Evolutionary conservation across 1,284 basidiomycete genomes (phyloP).

Genomic region (Cryptococcus sp.): DNA sequence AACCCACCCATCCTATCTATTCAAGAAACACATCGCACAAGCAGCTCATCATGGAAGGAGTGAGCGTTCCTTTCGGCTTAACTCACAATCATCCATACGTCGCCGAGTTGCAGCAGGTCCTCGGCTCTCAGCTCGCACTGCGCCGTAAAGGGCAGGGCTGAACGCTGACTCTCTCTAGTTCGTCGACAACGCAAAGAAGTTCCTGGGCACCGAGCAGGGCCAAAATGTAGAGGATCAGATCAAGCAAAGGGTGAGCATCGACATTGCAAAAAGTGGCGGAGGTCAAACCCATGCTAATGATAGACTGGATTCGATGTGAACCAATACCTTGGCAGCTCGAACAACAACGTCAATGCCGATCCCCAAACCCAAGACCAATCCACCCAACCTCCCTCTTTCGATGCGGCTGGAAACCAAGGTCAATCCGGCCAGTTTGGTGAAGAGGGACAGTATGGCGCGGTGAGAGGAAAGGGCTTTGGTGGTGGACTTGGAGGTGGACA

Average conservation of each 20-base stretch:
- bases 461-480: slow-evolving; percentile 22
- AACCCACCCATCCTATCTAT: no score
- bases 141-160: no score
- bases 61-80: no score
- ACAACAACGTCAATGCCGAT: slow-evolving; percentile 3
- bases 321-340: slow-evolving; percentile 4
- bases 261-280: background rate
- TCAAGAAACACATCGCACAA: no score
- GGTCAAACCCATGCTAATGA: background rate
- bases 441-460: slow-evolving; percentile 23
- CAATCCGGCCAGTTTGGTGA: slow-evolving; percentile 20
- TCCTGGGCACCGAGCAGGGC: slow-evolving; percentile 23
- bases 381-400: background rate
- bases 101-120: no score
- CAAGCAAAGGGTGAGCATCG: slow-evolving; percentile 1
- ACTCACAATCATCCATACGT: no score
- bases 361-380: background rate
- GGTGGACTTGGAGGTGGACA: slow-evolving; percentile 17
- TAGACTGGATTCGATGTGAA: slow-evolving; percentile 10
- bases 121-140: no score
- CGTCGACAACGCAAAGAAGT: slow-evolving; percentile 27
- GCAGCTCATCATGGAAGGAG: no score
- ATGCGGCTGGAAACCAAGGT: slow-evolving; percentile 12
- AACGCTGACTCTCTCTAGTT: slow-evolving; percentile 5
- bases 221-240: slow-evolving; percentile 20